phyloP scores from a whole-genome alignment of 2,329 filamentous ascomycete species.

The Fusarium sp. region DNA sequence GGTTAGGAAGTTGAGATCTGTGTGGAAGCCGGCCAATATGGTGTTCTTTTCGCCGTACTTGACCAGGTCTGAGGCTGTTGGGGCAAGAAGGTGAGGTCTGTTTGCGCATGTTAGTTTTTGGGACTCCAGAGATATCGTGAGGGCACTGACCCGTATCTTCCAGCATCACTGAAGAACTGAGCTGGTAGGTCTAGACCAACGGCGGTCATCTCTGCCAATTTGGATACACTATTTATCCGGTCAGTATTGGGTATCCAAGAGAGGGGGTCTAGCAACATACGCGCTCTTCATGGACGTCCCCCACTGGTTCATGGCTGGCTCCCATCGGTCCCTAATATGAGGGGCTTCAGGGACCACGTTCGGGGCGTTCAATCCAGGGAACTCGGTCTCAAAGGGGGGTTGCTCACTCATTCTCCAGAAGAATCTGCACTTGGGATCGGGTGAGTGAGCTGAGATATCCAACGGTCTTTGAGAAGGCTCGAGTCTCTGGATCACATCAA shows the following conservation, averaged over 20 bases:
- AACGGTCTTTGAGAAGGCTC: slow-evolving; percentile 63
- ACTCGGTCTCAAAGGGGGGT: slow-evolving; percentile 62
- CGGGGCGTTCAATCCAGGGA: slow-evolving; percentile 62
- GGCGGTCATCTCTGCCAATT: slow-evolving; percentile 66
- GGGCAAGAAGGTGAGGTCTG: slow-evolving; percentile 68
- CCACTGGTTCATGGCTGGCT: slow-evolving; percentile 64
- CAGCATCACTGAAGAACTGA: slow-evolving; percentile 62
- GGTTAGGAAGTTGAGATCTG: slow-evolving; percentile 70
- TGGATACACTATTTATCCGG: slow-evolving; percentile 51
- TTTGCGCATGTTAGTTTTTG: background rate
- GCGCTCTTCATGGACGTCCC: slow-evolving; percentile 67
- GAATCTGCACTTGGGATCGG: slow-evolving; percentile 70
- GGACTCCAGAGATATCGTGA: background rate
- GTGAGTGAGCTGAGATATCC: slow-evolving; percentile 63
- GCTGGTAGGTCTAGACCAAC: slow-evolving; percentile 62
- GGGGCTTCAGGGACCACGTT: slow-evolving; percentile 63
- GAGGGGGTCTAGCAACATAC: slow-evolving; percentile 47
- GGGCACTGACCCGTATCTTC: slow-evolving; percentile 59
- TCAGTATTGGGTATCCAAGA: background rate
- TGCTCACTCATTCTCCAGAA: slow-evolving; percentile 67
- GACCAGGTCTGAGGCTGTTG: slow-evolving; percentile 65
- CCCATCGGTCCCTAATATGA: slow-evolving; percentile 60
- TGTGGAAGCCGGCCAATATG: slow-evolving; percentile 70
- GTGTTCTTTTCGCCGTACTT: slow-evolving; percentile 63
- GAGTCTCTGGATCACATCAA: slow-evolving; percentile 63